Evolutionary conservation across 495 filamentous ascomycete genomes (phyloP).

Genomic region (Daldinia decipiens): DNA sequence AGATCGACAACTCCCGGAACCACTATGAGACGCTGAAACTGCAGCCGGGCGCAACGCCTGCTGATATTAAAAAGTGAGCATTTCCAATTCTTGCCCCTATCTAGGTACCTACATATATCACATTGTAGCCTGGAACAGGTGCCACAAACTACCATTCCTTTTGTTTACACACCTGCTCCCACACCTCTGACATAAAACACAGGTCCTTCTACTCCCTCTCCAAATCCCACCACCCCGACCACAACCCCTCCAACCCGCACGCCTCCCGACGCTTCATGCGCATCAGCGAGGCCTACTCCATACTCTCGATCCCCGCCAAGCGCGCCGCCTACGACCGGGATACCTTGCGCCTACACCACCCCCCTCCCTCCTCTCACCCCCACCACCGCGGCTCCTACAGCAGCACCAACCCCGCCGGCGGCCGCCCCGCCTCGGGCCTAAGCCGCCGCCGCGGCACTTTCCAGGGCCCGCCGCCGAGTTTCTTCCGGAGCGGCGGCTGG

Average conservation of each 20-base stretch:
- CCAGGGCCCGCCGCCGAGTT: slow-evolving; percentile 87
- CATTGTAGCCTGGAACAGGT: too few species aligned
- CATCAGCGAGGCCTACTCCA: slow-evolving; percentile 86
- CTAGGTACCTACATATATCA: background rate
- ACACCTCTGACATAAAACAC: slow-evolving; percentile 14
- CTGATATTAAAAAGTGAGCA: slow-evolving; percentile 84
- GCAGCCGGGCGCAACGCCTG: slow-evolving; percentile 69
- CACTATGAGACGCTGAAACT: slow-evolving; percentile 89
- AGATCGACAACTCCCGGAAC: slow-evolving; percentile 54
- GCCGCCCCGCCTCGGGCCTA: slow-evolving; percentile 80
- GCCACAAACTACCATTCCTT: too few species aligned
- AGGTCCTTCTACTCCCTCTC: slow-evolving; percentile 93
- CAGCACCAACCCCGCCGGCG: slow-evolving; percentile 65
- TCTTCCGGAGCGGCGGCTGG: slow-evolving; percentile 83
- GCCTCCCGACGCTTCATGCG: slow-evolving; percentile 82
- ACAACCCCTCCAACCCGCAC: slow-evolving; percentile 77
- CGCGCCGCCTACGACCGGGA: slow-evolving; percentile 84
- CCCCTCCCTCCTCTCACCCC: slow-evolving; percentile 37
- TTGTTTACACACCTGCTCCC: slow-evolving; percentile 1
- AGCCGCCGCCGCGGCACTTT: slow-evolving; percentile 78
- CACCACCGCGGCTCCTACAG: slow-evolving; percentile 55
- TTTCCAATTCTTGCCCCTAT: background rate
- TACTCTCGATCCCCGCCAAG: slow-evolving; percentile 75
- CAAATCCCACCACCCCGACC: slow-evolving; percentile 93
- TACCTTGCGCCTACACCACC: slow-evolving; percentile 52